Conservation (phyloP, 345 rosid genomes). For the Anacardium occidentale region DNA sequence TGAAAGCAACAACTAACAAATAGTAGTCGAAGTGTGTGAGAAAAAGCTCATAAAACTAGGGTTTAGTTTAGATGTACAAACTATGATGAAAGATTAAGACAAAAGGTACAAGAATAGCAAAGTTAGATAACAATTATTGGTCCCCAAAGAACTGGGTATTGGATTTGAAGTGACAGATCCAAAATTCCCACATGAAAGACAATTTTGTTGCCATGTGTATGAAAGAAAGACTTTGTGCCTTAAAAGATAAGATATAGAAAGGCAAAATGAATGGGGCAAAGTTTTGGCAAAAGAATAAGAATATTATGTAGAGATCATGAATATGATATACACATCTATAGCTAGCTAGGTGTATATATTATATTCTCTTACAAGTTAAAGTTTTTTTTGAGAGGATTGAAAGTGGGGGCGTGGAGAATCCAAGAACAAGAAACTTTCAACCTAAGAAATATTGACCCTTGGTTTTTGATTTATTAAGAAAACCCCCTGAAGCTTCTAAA, state of each 20-base stretch:
- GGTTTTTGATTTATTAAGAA: too few relatives aligned
- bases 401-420: not conserved
- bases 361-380: not conserved
- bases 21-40: not conserved
- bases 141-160: not conserved
- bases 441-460: too few relatives aligned
- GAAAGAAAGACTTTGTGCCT: not conserved
- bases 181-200: conserved; percentile 17
- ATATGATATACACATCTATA: not conserved
- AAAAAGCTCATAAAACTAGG: not conserved
- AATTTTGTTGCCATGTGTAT: conserved; percentile 25
- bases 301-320: not conserved
- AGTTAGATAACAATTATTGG: not conserved
- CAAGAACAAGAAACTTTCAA: not conserved
- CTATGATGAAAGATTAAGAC: not conserved
- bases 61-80: not conserved
- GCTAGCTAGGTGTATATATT: too few relatives aligned
- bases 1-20: conserved; percentile 6
- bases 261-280: not conserved
- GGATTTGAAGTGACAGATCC: not conserved
- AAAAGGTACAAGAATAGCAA: not conserved
- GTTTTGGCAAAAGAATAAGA: not conserved
- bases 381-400: not conserved
- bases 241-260: not conserved
- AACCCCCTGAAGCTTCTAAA: too few relatives aligned